Evolutionary conservation across 139 green algal genomes (phyloP).

Genomic region (Mychonastes homosphaera): DNA sequence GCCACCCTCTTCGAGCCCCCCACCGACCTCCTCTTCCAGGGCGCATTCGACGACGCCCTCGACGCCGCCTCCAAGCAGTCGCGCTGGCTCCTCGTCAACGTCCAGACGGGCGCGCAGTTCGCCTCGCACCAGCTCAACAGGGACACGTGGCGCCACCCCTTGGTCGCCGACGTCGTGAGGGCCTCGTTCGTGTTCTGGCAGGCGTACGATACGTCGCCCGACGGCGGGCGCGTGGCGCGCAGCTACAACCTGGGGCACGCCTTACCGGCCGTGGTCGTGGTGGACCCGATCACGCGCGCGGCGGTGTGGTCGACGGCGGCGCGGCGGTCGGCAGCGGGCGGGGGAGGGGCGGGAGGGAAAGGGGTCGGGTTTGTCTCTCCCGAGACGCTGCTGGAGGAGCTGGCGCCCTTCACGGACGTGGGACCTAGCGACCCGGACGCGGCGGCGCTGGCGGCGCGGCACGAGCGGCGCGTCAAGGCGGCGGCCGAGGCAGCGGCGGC

Average conservation of each 20-base stretch:
- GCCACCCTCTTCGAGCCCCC: slow-evolving; percentile 58
- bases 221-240: slow-evolving; percentile 39
- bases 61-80: slow-evolving; percentile 20
- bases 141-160: slow-evolving; percentile 65
- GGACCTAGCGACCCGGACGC: slow-evolving; percentile 41
- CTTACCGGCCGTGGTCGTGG: slow-evolving; percentile 50
- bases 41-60: slow-evolving; percentile 42
- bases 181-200: slow-evolving; percentile 73
- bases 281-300: slow-evolving; percentile 64
- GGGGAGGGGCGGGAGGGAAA: no score
- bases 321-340: no score
- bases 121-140: slow-evolving; percentile 66
- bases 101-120: slow-evolving; percentile 72
- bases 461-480: slow-evolving; percentile 18
- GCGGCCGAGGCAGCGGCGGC: slow-evolving; percentile 6
- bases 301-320: no score
- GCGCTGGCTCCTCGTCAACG: slow-evolving; percentile 71
- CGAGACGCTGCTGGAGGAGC: slow-evolving; percentile 59
- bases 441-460: slow-evolving; percentile 18
- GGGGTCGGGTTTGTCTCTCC: slow-evolving; percentile 62
- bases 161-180: slow-evolving; percentile 49
- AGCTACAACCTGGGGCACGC: slow-evolving; percentile 44
- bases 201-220: slow-evolving; percentile 17
- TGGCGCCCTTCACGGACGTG: slow-evolving; percentile 77
- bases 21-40: slow-evolving; percentile 42